Evolutionary conservation across 176 grass and related monocot genomes (phyloP).

Genomic region (Metroxylon sagu): DNA sequence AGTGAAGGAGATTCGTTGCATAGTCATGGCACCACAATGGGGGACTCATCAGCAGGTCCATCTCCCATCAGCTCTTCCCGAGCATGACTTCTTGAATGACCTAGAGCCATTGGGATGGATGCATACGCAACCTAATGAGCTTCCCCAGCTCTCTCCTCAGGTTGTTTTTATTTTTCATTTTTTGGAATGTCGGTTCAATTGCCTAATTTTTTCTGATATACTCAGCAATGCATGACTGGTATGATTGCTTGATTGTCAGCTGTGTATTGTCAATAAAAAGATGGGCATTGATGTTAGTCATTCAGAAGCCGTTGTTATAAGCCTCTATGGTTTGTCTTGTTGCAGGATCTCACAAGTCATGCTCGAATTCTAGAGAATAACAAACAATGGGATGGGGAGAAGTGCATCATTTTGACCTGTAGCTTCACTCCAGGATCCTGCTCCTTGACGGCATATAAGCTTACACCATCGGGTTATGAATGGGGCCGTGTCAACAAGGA

Average conservation of each 20-base stretch:
- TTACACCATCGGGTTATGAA: constrained; percentile 87
- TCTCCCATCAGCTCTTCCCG: constrained; percentile 76
- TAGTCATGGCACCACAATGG: constrained; percentile 78
- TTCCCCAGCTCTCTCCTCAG: constrained; percentile 95
- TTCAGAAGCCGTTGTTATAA: no score
- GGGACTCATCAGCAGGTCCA: constrained; percentile 97
- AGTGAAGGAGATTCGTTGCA: constrained; percentile 96
- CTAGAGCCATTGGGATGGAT: constrained; percentile 93
- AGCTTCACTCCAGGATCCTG: constrained; percentile 96
- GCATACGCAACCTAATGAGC: constrained; percentile 97
- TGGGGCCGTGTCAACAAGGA: constrained; percentile 98
- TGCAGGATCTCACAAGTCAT: constrained; percentile 81
- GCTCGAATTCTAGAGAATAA: constrained; percentile 78
- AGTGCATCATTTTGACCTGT: constrained; percentile 94
- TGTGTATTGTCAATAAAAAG: no score
- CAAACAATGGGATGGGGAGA: constrained; percentile 98
- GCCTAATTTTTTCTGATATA: no score
- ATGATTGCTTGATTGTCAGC: no score
- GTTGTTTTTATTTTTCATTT: constrained; percentile 19
- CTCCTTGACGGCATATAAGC: constrained; percentile 90
- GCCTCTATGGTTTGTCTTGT: not conserved
- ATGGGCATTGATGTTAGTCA: no score
- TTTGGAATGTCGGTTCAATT: not conserved
- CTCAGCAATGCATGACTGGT: no score
- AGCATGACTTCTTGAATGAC: constrained; percentile 94